Percentiles rank a stretch among this genome's conserved stretches.
phyloP scores from a whole-genome alignment of 2,329 filamentous ascomycete genomes.

The Elsinoe australis region DNA sequence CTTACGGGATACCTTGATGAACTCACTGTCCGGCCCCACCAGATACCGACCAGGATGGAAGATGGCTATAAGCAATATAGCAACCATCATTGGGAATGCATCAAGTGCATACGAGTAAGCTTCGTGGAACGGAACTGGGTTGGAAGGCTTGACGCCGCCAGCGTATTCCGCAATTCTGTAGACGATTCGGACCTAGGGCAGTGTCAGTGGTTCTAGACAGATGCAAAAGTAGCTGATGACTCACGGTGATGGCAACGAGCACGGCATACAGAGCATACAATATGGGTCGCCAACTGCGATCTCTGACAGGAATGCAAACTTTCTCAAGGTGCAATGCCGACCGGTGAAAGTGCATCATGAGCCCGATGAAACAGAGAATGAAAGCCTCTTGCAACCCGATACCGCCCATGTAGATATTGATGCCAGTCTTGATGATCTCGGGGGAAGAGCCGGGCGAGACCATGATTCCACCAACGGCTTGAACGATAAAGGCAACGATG shows the following conservation, averaged over 20 bases:
- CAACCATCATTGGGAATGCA: neutral
- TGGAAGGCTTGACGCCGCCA: slow-evolving; percentile 36
- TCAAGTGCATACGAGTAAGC: slow-evolving; percentile 39
- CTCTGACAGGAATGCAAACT: slow-evolving; percentile 23
- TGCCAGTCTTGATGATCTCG: slow-evolving; percentile 30
- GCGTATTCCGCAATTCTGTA: slow-evolving; percentile 53
- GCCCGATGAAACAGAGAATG: slow-evolving; percentile 23
- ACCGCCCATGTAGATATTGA: slow-evolving; percentile 37
- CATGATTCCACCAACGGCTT: slow-evolving; percentile 35
- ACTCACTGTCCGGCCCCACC: slow-evolving; percentile 7
- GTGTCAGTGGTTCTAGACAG: neutral
- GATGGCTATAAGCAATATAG: slow-evolving; percentile 20
- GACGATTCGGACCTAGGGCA: slow-evolving; percentile 41
- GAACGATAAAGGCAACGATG: slow-evolving; percentile 39
- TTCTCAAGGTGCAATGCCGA: slow-evolving; percentile 21
- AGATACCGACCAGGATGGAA: slow-evolving; percentile 20
- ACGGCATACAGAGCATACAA: slow-evolving; percentile 32
- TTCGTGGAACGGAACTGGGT: slow-evolving; percentile 44
- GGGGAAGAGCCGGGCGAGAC: slow-evolving; percentile 26
- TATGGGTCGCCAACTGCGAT: slow-evolving; percentile 1
- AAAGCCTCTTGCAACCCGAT: slow-evolving; percentile 27
- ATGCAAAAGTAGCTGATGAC: neutral
- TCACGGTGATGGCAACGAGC: slow-evolving; percentile 37
- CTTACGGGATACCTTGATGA: neutral
- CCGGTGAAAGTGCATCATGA: slow-evolving; percentile 21